Conservation (phyloP, 305 asterid genomes). For the Fraxinus floribunda region DNA sequence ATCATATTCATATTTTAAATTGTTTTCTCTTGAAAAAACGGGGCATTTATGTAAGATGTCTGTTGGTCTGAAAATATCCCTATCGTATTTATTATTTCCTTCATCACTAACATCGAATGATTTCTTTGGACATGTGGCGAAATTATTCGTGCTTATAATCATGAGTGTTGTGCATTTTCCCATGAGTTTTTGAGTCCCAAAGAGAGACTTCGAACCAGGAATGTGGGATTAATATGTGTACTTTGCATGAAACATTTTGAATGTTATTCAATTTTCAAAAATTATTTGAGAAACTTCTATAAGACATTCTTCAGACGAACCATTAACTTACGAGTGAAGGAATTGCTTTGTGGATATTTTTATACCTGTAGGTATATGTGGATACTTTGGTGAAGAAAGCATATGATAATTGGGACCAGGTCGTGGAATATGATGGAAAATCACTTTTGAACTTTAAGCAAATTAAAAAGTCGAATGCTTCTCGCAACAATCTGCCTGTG, state of each 20-base stretch:
- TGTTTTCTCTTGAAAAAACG: neutral
- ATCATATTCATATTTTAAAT: neutral
- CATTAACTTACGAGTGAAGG: neutral
- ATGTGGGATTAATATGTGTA: neutral
- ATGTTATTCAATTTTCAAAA: neutral
- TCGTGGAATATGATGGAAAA: constrained; percentile 92
- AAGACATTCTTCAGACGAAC: constrained; percentile 3
- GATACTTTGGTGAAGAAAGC: constrained; percentile 90
- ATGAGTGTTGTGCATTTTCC: neutral
- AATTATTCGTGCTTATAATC: neutral
- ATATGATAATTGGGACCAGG: constrained; percentile 87
- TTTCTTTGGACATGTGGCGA: neutral
- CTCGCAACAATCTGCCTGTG: constrained; percentile 48
- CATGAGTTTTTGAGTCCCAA: neutral
- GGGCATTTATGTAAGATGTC: neutral
- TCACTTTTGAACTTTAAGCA: constrained; percentile 72
- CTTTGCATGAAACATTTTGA: neutral
- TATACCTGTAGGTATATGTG: constrained; percentile 61
- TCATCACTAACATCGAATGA: neutral
- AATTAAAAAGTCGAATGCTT: constrained; percentile 43
- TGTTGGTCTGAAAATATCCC: neutral
- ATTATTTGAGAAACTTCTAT: neutral
- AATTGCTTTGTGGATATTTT: constrained; percentile 1
- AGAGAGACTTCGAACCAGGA: neutral
- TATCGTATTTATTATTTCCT: neutral